A percentile compares a stretch with the other conserved stretches of the same genome.
These are phyloP conservation scores for Claviceps arundinis DNA, from an alignment of 2,329 filamentous ascomycete species.

Conservation along the genomic window DNA sequence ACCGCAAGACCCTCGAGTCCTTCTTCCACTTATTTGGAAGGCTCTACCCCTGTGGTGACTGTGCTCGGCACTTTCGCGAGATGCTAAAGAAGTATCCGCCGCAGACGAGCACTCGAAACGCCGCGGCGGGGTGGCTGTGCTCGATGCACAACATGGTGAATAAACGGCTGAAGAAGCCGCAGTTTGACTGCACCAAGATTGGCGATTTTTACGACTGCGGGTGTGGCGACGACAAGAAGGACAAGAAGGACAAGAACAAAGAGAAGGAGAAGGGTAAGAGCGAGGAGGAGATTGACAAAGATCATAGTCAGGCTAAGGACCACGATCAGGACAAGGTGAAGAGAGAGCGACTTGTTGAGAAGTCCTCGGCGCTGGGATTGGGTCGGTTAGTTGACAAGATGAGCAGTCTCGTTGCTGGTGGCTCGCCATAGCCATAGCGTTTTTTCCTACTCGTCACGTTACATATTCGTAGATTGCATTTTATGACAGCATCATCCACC, in stretches of 20 bases:
- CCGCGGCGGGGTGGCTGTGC: slow-evolving; percentile 55
- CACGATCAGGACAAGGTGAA: slow-evolving; percentile 1
- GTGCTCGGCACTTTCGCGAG: slow-evolving; percentile 52
- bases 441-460: neutral
- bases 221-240: slow-evolving; percentile 47
- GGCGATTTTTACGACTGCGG: slow-evolving; percentile 62
- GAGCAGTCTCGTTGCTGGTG: neutral
- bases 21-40: slow-evolving; percentile 54
- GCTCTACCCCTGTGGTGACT: slow-evolving; percentile 60
- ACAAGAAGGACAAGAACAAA: slow-evolving; percentile 21
- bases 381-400: neutral
- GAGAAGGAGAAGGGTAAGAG: slow-evolving; percentile 8
- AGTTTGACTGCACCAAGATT: slow-evolving; percentile 54
- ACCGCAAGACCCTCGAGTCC: slow-evolving; percentile 47
- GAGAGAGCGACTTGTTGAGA: neutral
- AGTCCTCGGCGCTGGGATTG: too few species aligned
- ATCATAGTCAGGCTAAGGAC: neutral
- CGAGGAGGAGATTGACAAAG: slow-evolving; percentile 8
- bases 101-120: slow-evolving; percentile 49
- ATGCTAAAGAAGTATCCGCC: slow-evolving; percentile 50
- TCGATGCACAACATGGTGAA: slow-evolving; percentile 58
- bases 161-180: slow-evolving; percentile 43
- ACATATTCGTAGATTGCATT: too few species aligned
- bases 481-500: too few species aligned
- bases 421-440: neutral